Base-by-base conservation (phyloP, 768 basidiomycete genomes). In the Gautieria morchelliformis region DNA sequence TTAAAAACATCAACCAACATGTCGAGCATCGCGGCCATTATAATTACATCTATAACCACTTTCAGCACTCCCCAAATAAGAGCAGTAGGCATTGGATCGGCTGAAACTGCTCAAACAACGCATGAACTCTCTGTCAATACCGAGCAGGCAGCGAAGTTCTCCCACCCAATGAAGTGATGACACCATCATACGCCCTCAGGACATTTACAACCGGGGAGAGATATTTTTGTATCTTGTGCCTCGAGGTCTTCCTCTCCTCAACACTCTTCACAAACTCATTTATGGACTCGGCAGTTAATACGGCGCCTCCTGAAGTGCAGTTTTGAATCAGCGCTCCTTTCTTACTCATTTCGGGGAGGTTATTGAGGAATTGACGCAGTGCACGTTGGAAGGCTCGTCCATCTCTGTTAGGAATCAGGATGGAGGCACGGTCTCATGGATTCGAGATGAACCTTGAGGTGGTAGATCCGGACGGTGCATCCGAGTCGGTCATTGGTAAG, bases 11-110 rank as follows among this genome's bases (percentile, higher is more conserved):
- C 22, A 49, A 30, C 2, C 48, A n/a, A 49, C n/a, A 14, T 30
- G 27, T 17, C 19, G 17, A 24, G 19, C 27, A 49, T 30, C 3
- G n/a, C 6, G 17, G 42, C 22, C 8, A 45, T 11, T n/a, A 33
- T 35, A 54, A 15, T 47, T 12, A 56, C 55, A 15, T 56, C 55
- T 3, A 56, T 47, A 10, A 56, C 55, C 30, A 56, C 55, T 35
- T 47, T 56, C 22, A 56, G 14, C 14, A 33, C 33, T 4, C 44
- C 55, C 55, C 55, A 56, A 11, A 56, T 56, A 39, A 56, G 45
- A 3, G 55, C 46, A 22, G 47, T 24, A 14, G 55, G 55, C 17
- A 48, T 44, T 19, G 55, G 55, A 35, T 56, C 33, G 5, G 45
- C 55, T 7, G 55, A 48, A 9, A 42, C 55, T 56, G 42, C 5